These are phyloP conservation scores for Crithidia expoeki DNA, from an alignment of 208 protist genomes.

Conservation along the genomic window DNA sequence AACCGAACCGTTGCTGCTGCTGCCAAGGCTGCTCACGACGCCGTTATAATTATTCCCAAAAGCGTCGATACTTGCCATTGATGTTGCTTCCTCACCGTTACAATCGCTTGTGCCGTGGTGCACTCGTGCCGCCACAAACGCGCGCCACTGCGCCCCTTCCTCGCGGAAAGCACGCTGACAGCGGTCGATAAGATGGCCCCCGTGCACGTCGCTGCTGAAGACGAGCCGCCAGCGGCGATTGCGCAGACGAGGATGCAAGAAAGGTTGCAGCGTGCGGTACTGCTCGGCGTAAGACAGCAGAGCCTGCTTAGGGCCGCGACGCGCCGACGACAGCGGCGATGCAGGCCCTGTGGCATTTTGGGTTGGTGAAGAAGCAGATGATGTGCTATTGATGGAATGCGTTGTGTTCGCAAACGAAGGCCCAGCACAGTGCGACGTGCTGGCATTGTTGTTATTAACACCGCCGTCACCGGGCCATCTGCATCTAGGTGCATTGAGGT, in stretches of 20 bases:
- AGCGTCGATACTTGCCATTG: too few species aligned
- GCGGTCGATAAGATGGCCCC: slow-evolving; percentile 13
- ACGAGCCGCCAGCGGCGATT: slow-evolving; percentile 30
- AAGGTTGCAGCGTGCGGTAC: slow-evolving; percentile 26
- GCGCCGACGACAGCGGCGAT: background rate
- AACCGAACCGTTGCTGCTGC: background rate
- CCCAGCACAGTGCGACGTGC: too few species aligned
- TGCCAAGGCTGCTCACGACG: background rate
- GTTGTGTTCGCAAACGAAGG: background rate
- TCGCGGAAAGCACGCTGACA: slow-evolving; percentile 22
- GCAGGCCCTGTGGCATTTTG: background rate
- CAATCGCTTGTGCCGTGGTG: too few species aligned
- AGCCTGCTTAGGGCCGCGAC: slow-evolving; percentile 12
- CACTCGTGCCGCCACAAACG: background rate
- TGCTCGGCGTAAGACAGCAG: slow-evolving; percentile 27
- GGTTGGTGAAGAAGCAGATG: background rate
- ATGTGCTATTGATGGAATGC: background rate
- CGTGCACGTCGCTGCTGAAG: slow-evolving; percentile 32
- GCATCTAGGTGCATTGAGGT: background rate
- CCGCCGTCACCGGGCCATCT: too few species aligned
- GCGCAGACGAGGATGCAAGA: background rate
- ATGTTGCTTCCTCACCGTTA: too few species aligned
- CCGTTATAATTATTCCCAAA: background rate
- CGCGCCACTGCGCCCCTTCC: slow-evolving; percentile 23
- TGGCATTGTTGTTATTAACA: too few species aligned